Evolutionary conservation across 257 asterid species (phyloP).

Genomic region (Nicotiana obtusifolia): DNA sequence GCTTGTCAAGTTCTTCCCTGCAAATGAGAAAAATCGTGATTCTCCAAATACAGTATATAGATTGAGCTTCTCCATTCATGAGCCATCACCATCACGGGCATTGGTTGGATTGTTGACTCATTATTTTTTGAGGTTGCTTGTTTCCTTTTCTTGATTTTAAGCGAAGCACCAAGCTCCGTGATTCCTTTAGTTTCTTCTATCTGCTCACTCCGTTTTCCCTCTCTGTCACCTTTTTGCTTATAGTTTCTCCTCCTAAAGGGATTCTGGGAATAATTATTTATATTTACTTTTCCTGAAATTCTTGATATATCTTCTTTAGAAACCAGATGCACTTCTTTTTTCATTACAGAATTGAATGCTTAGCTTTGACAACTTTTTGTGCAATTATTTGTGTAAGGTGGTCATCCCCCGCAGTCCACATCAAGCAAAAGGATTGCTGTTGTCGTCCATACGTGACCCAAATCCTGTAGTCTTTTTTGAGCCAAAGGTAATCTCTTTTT

Average conservation of each 20-base stretch:
- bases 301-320: not conserved
- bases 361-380: not conserved
- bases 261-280: not conserved
- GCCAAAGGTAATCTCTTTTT: slow-evolving; percentile 60
- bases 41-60: not conserved
- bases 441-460: slow-evolving; percentile 85
- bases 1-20: not conserved
- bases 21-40: not conserved
- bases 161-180: not conserved
- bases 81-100: not conserved
- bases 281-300: not conserved
- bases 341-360: not conserved
- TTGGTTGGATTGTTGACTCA: not conserved
- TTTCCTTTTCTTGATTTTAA: not conserved
- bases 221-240: not conserved
- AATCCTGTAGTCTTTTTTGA: slow-evolving; percentile 93
- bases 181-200: not conserved
- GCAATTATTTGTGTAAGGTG: slow-evolving; percentile 43
- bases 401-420: slow-evolving; percentile 94
- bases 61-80: not conserved
- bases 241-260: not conserved
- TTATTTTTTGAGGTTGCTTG: not conserved
- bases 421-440: slow-evolving; percentile 85
- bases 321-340: not conserved
- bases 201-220: not conserved